Evolutionary conservation across 139 green algal genomes (phyloP).

Genomic region (Asterochloris sp.): DNA sequence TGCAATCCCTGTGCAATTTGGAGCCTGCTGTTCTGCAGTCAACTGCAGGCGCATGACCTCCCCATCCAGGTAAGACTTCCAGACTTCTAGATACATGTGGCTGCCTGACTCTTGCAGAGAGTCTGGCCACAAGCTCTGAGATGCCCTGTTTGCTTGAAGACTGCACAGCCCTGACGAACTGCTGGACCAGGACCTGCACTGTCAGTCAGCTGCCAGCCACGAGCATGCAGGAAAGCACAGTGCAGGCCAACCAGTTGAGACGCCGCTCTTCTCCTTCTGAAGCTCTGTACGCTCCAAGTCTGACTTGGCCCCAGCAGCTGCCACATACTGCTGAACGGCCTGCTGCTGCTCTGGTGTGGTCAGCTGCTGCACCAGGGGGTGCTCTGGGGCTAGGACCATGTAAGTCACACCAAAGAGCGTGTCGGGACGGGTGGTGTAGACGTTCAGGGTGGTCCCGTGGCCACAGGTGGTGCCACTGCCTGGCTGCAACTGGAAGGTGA

Average conservation of each 20-base stretch:
- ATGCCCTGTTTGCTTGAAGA: not conserved
- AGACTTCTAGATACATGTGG: too few species aligned
- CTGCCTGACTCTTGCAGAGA: too few species aligned
- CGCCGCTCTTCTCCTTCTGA: conserved; percentile 88
- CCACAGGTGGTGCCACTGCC: conserved; percentile 13
- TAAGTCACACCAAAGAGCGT: conserved; percentile 97
- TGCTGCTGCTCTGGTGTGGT: conserved; percentile 21
- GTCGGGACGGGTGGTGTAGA: conserved; percentile 93
- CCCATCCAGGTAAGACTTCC: too few species aligned
- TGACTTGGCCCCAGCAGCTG: conserved; percentile 73
- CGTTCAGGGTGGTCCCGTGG: conserved; percentile 38
- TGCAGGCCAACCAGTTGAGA: conserved; percentile 75
- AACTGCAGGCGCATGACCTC: too few species aligned
- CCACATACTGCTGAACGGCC: conserved; percentile 76
- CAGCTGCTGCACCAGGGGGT: conserved; percentile 69
- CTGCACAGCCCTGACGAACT: too few species aligned
- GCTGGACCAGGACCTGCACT: too few species aligned
- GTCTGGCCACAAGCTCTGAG: not conserved
- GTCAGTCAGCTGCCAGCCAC: too few species aligned
- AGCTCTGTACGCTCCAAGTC: conserved; percentile 94
- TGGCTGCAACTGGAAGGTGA: conserved; percentile 1
- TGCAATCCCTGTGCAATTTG: too few species aligned
- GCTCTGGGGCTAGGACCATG: conserved; percentile 94
- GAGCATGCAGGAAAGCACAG: too few species aligned
- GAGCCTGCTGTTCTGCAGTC: too few species aligned